A percentile compares a stretch with the other conserved stretches of the same genome.
phyloP scores from a whole-genome alignment of 352 stramenopile species.

The Thraustotheca clavata region DNA sequence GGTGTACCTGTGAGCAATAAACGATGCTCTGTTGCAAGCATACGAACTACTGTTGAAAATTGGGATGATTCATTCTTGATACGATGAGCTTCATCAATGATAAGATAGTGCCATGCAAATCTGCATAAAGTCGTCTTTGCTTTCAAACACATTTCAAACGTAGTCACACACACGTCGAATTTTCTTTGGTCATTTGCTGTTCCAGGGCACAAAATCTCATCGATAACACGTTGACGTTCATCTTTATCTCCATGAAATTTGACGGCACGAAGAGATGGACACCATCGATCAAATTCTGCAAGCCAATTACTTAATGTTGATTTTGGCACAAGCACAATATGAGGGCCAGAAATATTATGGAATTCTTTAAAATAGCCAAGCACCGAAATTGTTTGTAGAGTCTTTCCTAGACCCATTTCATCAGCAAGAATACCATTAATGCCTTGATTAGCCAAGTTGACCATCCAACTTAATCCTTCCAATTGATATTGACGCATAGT shows the following conservation, averaged over 20 bases:
- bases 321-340: conserved; percentile 92
- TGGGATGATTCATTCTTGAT: conserved; percentile 87
- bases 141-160: conserved; percentile 94
- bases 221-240: conserved; percentile 76
- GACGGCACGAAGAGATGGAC: conserved; percentile 83
- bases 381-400: conserved; percentile 89
- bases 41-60: conserved; percentile 78
- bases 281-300: conserved; percentile 89
- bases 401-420: conserved; percentile 98
- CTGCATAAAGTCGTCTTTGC: conserved; percentile 83
- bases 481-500: conserved; percentile 98
- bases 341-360: conserved; percentile 79
- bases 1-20: conserved; percentile 92
- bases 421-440: conserved; percentile 98
- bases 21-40: conserved; percentile 75
- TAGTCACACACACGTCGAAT: conserved; percentile 96
- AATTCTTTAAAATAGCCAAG: conserved; percentile 78
- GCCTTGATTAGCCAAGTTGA: conserved; percentile 97
- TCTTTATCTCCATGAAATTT: conserved; percentile 91
- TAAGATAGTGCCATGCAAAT: conserved; percentile 84
- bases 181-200: conserved; percentile 87
- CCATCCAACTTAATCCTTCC: conserved; percentile 97
- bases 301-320: conserved; percentile 93
- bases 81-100: conserved; percentile 83
- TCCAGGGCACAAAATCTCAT: conserved; percentile 84